Percentiles rank a stretch among this genome's conserved stretches.
Evolutionary conservation across 352 stramenopile genomes (phyloP).

Genomic region (Phytophthora vignae): DNA sequence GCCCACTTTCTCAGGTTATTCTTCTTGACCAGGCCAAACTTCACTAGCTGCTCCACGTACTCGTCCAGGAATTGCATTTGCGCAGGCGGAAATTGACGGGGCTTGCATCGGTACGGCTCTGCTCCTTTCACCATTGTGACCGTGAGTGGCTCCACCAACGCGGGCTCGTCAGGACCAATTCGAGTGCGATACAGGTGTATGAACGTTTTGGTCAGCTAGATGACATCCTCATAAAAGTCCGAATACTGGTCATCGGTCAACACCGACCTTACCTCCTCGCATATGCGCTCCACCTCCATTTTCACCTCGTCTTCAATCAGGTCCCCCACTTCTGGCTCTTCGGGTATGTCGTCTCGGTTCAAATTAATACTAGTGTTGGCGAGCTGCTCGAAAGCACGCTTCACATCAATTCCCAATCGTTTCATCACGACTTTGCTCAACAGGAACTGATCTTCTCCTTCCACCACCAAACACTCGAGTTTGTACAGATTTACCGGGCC

Average conservation of each 20-base stretch:
- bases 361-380: slow-evolving; percentile 18
- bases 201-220: slow-evolving; percentile 8
- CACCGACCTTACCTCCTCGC: background rate
- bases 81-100: slow-evolving; percentile 1
- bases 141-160: slow-evolving; percentile 1
- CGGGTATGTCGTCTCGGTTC: slow-evolving; percentile 9
- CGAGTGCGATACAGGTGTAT: background rate
- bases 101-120: slow-evolving; percentile 4
- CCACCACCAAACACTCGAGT: no score
- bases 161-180: slow-evolving; percentile 6
- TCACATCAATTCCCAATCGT: slow-evolving; percentile 17
- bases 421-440: no score
- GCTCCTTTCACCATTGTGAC: slow-evolving; percentile 5
- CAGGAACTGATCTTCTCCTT: no score
- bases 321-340: slow-evolving; percentile 9
- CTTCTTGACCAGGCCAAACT: slow-evolving; percentile 16
- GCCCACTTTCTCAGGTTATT: slow-evolving; percentile 17
- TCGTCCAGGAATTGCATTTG: slow-evolving; percentile 8
- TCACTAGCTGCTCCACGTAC: slow-evolving; percentile 2
- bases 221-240: background rate
- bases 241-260: no score
- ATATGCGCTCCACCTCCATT: slow-evolving; percentile 8
- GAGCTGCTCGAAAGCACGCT: slow-evolving; percentile 22
- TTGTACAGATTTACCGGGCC: no score
- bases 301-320: slow-evolving; percentile 5